Base-by-base conservation (phyloP, 768 basidiomycete species). In the Mycena epipterygia region DNA sequence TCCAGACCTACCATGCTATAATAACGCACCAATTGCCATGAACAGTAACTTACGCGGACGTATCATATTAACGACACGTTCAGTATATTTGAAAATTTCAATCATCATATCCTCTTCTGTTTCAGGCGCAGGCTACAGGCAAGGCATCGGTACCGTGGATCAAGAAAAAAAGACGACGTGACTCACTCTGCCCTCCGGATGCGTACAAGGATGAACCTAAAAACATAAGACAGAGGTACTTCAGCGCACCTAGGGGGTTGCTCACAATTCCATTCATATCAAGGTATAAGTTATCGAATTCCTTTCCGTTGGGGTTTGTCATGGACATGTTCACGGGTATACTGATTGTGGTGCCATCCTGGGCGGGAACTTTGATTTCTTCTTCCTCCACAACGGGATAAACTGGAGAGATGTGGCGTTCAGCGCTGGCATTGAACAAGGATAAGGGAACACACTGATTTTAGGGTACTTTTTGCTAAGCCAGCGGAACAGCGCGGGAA, bases 91-190 rank as follows among this genome's bases (percentile, higher is more conserved):
- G 85, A 99, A 99, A 35, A 99, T 88, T 80, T 98, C 98, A 7
- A 95, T 78, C 98, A 99, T 99, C 98, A 99, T 99, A 58, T 98
- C 96, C 78, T 96, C 95, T 79, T 99, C 98, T 2, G 96, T 98
- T 81, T 98, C 95, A 0, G 98, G 98, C 7, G 98, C 91, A 39
- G 97, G 96, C 93, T 97, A 49, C 35, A 55, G 56, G 52, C 17
- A 59, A 39, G 8, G 32, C 62, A 23, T 53, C 46, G 70, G 49
- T 61, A 29, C n/a, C 42, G 41, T 64, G 21, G 64, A 60, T 39
- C n/a, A 27, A n/a, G n/a, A n/a, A 5, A 25, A 44, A 37, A 59
- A 42, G 25, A 23, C 35, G 16, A n/a, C 30, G 51, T 39, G 35
- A 64, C 85, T 52, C 68, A 91, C 95, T 87, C 94, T 97, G 77